A percentile compares a stretch with the other conserved stretches of the same genome.
Conservation (phyloP, 179 eudicot genomes). For the Beta corolliflora region DNA sequence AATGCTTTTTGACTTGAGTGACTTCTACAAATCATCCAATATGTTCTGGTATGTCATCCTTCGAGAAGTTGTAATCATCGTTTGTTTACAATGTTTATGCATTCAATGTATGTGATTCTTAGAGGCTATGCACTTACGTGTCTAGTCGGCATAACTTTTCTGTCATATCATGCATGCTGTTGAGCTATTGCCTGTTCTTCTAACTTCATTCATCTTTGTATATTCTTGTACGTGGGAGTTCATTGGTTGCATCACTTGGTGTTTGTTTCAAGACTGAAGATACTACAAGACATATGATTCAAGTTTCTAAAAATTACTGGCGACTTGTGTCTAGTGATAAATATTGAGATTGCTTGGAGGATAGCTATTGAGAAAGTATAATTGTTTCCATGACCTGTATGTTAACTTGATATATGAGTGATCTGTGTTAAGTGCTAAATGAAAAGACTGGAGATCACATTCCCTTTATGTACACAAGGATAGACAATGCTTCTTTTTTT, state of each 20-base stretch:
- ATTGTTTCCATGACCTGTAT: too few relatives aligned
- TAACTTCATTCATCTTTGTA: background rate
- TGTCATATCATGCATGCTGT: background rate
- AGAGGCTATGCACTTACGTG: background rate
- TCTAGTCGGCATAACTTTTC: background rate
- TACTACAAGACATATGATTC: background rate
- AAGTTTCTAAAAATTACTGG: background rate
- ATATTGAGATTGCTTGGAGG: background rate
- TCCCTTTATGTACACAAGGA: background rate
- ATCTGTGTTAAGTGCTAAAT: too few relatives aligned
- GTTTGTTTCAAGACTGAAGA: background rate
- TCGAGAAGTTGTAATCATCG: background rate
- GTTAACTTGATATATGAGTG: too few relatives aligned
- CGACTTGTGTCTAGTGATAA: background rate
- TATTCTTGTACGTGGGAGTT: background rate
- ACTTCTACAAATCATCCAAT: background rate
- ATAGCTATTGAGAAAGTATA: too few relatives aligned
- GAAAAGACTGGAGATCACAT: too few relatives aligned
- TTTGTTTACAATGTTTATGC: background rate
- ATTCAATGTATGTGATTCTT: background rate
- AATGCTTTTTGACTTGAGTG: background rate
- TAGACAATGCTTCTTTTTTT: background rate
- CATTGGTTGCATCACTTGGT: background rate
- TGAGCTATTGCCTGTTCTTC: background rate
- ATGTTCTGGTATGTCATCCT: conserved; percentile 22